Base-by-base conservation (phyloP, 768 basidiomycete genomes). In the Pisolithus sp. region DNA sequence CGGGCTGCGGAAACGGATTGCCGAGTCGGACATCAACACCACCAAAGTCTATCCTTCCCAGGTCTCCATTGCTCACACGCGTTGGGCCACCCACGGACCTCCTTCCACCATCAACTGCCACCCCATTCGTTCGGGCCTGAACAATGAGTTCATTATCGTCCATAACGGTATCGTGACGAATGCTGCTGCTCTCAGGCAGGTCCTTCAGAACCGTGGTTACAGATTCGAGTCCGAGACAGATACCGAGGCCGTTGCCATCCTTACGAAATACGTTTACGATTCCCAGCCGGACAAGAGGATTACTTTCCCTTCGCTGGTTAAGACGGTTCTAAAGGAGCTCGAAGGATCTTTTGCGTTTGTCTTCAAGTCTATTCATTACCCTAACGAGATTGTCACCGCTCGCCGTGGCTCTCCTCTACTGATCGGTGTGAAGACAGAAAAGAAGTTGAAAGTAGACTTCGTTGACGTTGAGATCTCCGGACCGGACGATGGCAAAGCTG, bases 161-260 rank as follows among this genome's bases (percentile, higher is more conserved):
- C 96, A 99, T 80, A 98, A 99, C 62, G 96, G 96, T 64, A 98
- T 98, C 66, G 94, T 98, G 64, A 99, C 95, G 70, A 97, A 96
- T 76, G 83, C 80, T 59, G 75, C 74, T 12, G 94, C 93, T 59
- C 85, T 99, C 62, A 81, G 88, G 55, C 82, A 88, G 58, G 93
- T 99, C 49, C 80, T 99, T 51, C 89, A 94, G 71, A 97, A 97
- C 73, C 83, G 93, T 51, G 96, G 96, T 13, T 98, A 87, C 79
- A 81, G 78, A 57, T 98, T 98, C 66, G 83, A 88, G 69, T 86
- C 88, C 49, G 96, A 99, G 59, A 99, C 96, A 24, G 96, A 99
- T 68, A 96, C 96, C 4, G 96, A 99, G 72, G 91, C 92, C 38
- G 96, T 94, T 51, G 93, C 94, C 43, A 94, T 95, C 62, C 85